phyloP scores from a whole-genome alignment of 2,329 filamentous ascomycete genomes.

The Eurotiales sp. region DNA sequence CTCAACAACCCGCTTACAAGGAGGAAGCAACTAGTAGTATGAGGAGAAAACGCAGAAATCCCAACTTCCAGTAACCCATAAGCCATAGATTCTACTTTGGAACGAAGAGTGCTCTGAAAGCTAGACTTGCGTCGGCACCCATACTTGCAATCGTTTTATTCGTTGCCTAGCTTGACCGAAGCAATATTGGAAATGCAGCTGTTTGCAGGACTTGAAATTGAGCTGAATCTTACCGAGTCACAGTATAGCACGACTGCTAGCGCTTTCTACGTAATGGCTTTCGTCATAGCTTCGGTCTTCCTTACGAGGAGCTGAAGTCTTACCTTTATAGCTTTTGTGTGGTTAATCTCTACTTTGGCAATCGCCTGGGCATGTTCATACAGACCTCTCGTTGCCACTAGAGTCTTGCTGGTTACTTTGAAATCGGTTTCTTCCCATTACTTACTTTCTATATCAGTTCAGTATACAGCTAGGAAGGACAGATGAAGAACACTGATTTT shows the following conservation, averaged over 20 bases:
- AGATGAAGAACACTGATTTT: constrained; percentile 26
- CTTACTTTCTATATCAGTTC: no score
- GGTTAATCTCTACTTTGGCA: constrained; percentile 42
- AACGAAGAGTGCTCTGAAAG: constrained; percentile 46
- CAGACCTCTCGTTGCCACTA: no score
- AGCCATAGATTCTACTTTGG: constrained; percentile 17
- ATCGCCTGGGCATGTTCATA: no score
- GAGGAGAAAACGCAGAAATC: no score
- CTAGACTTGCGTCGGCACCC: constrained; percentile 52
- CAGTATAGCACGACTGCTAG: constrained; percentile 47
- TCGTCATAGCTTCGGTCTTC: constrained; percentile 47
- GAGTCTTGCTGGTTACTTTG: no score
- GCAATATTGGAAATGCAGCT: constrained; percentile 51
- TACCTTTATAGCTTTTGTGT: constrained; percentile 38
- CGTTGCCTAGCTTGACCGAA: constrained; percentile 48
- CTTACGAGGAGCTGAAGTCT: constrained; percentile 48
- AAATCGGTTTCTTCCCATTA: no score
- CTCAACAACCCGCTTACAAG: no score
- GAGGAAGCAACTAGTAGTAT: no score
- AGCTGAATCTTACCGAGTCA: constrained; percentile 37
- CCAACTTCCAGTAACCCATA: no score
- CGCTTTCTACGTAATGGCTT: constrained; percentile 50
- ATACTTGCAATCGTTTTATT: constrained; percentile 54
- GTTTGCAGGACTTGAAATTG: constrained; percentile 45
- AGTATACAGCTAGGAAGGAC: constrained; percentile 38